Percentiles rank a stretch among this genome's conserved stretches.
These are phyloP conservation scores for Saprolegnia diclina DNA, from an alignment of 352 stramenopile genomes.

Conservation along the genomic window DNA sequence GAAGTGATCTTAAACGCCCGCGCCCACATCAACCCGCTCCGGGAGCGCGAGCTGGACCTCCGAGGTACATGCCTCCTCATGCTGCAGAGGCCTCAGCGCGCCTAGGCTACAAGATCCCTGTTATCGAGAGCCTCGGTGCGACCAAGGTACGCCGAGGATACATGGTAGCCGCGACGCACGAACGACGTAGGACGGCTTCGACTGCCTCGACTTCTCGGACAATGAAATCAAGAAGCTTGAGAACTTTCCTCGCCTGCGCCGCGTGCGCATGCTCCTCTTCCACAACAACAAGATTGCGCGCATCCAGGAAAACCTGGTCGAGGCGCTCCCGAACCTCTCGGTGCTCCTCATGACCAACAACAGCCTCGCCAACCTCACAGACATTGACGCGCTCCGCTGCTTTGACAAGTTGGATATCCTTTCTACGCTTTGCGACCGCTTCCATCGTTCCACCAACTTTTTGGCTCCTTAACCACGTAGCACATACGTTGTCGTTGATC, in stretches of 20 bases:
- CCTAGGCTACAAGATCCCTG: conserved; percentile 84
- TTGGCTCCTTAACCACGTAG: conserved; percentile 26
- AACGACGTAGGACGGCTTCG: conserved; percentile 80
- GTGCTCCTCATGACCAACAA: conserved; percentile 91
- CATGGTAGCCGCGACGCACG: neutral
- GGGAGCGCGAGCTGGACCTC: conserved; percentile 89
- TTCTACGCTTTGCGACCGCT: conserved; percentile 1
- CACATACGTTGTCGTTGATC: conserved; percentile 58
- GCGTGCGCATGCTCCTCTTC: conserved; percentile 88
- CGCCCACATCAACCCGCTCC: conserved; percentile 87
- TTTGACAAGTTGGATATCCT: conserved; percentile 78
- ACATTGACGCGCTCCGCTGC: conserved; percentile 73
- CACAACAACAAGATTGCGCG: conserved; percentile 91
- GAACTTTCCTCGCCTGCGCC: conserved; percentile 87
- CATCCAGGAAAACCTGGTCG: conserved; percentile 69
- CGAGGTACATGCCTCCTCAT: conserved; percentile 49
- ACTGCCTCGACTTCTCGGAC: conserved; percentile 92
- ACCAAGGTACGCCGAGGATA: conserved; percentile 55
- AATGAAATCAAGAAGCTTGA: conserved; percentile 94
- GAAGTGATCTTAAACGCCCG: conserved; percentile 86
- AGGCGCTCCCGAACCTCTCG: conserved; percentile 78
- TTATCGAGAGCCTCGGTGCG: conserved; percentile 90
- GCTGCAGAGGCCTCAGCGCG: conserved; percentile 30
- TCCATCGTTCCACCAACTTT: neutral
- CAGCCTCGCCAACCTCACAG: conserved; percentile 63